A percentile compares a stretch with the other conserved stretches of the same genome.
phyloP scores from a whole-genome alignment of 345 rosid genomes.

The Mangifera indica region DNA sequence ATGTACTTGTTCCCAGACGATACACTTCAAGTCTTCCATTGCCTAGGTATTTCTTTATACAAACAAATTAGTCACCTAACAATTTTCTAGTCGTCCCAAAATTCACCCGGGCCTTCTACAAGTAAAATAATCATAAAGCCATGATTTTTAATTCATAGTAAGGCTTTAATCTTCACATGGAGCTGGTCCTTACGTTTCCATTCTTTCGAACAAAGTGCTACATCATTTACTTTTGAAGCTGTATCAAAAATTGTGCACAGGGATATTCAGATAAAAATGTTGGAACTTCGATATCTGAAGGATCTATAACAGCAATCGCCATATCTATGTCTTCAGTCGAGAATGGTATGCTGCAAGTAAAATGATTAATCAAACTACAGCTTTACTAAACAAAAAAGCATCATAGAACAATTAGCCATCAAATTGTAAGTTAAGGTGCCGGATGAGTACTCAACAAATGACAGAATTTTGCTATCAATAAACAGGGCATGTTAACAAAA shows the following conservation, averaged over 20 bases:
- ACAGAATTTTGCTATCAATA: too few species aligned
- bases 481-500: neutral
- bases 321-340: slow-evolving; percentile 92
- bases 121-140: neutral
- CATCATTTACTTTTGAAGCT: slow-evolving; percentile 23
- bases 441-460: too few species aligned
- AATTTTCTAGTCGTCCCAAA: slow-evolving; percentile 2
- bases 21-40: neutral
- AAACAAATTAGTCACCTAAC: slow-evolving; percentile 1
- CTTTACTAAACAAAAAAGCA: neutral
- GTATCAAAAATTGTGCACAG: slow-evolving; percentile 62
- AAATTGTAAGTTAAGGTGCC: neutral
- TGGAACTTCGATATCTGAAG: slow-evolving; percentile 62
- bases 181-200: slow-evolving; percentile 1
- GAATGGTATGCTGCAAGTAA: slow-evolving; percentile 79
- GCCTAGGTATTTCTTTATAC: slow-evolving; percentile 7
- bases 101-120: neutral
- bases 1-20: slow-evolving; percentile 8
- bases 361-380: neutral
- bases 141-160: neutral
- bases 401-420: neutral
- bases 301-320: slow-evolving; percentile 81
- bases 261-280: slow-evolving; percentile 54
- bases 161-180: neutral
- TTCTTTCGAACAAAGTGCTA: neutral